Evolutionary conservation across 2,329 filamentous ascomycete species (phyloP).

Genomic region (Orbilia blumenaviensis): DNA sequence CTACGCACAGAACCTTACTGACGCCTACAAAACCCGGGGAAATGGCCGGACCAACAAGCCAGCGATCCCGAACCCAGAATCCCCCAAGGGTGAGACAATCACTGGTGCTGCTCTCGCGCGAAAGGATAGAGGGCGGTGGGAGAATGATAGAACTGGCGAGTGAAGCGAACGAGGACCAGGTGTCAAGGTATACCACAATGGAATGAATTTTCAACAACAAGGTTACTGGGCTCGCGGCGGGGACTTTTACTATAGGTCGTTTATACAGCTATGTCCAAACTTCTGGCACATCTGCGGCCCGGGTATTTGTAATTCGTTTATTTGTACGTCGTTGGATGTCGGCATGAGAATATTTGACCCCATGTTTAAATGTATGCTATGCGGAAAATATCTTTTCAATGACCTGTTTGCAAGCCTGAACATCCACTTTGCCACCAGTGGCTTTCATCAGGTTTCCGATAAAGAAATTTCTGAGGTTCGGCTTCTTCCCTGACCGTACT

Average conservation of each 20-base stretch:
- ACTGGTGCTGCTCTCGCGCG: background rate
- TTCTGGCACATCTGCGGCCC: too few species aligned
- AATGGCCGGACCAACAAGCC: background rate
- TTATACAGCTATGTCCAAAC: too few species aligned
- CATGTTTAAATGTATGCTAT: background rate
- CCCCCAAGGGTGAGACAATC: background rate
- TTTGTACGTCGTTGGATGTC: background rate
- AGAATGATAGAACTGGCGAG: background rate
- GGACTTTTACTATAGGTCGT: too few species aligned
- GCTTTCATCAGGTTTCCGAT: conserved; percentile 48
- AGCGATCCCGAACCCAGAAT: background rate
- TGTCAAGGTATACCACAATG: too few species aligned
- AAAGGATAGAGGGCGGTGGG: conserved; percentile 12
- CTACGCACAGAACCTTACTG: too few species aligned
- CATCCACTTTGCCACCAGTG: conserved; percentile 36
- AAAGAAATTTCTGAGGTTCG: conserved; percentile 47
- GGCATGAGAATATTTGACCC: too few species aligned
- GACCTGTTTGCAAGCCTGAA: conserved; percentile 34
- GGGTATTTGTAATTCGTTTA: background rate
- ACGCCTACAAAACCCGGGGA: background rate
- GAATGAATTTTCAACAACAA: too few species aligned
- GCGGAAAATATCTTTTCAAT: conserved; percentile 47
- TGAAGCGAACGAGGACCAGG: background rate
- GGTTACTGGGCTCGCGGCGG: too few species aligned
- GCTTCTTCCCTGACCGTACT: conserved; percentile 40